A percentile compares a stretch with the other conserved stretches of the same genome.
phyloP scores from a whole-genome alignment of 2,329 filamentous ascomycete genomes.

The Nigrospora sphaerica region DNA sequence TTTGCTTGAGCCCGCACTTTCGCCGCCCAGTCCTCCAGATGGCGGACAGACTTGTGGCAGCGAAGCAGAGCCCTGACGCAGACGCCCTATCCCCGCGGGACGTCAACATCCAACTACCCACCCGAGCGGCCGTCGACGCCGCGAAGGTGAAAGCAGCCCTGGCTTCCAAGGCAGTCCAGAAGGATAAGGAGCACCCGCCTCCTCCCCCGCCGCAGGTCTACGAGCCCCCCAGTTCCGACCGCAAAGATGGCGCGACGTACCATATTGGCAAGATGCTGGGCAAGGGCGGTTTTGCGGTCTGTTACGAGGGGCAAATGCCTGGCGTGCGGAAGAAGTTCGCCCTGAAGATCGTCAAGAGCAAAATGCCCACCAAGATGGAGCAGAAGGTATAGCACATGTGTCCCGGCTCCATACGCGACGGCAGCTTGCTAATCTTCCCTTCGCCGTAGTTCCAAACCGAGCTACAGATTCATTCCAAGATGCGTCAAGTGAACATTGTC shows the following conservation, averaged over 20 bases:
- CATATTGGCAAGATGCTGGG: constrained; percentile 68
- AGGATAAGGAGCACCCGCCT: constrained; percentile 60
- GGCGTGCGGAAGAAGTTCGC: constrained; percentile 63
- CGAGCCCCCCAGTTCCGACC: constrained; percentile 61
- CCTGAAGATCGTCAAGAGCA: constrained; percentile 76
- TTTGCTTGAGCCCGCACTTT: constrained; percentile 5
- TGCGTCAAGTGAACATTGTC: constrained; percentile 92
- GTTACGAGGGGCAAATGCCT: constrained; percentile 63
- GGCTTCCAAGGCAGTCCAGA: constrained; percentile 25
- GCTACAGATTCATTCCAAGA: constrained; percentile 96
- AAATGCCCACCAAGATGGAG: constrained; percentile 77
- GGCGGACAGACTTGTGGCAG: constrained; percentile 39
- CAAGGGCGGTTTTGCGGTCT: constrained; percentile 78
- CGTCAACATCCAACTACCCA: constrained; percentile 50
- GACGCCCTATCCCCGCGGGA: constrained; percentile 60
- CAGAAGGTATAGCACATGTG: constrained; percentile 57
- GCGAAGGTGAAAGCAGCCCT: constrained; percentile 44
- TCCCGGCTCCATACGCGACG: background rate
- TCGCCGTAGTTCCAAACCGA: constrained; percentile 63
- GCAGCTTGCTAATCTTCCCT: background rate
- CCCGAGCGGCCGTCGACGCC: constrained; percentile 19
- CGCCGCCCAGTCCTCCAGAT: constrained; percentile 21
- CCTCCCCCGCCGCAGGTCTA: constrained; percentile 53
- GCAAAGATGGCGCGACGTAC: constrained; percentile 64
- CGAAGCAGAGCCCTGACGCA: constrained; percentile 46